Evolutionary conservation across 2,329 filamentous ascomycete genomes (phyloP).

Genomic region (Colletotrichum costaricense): DNA sequence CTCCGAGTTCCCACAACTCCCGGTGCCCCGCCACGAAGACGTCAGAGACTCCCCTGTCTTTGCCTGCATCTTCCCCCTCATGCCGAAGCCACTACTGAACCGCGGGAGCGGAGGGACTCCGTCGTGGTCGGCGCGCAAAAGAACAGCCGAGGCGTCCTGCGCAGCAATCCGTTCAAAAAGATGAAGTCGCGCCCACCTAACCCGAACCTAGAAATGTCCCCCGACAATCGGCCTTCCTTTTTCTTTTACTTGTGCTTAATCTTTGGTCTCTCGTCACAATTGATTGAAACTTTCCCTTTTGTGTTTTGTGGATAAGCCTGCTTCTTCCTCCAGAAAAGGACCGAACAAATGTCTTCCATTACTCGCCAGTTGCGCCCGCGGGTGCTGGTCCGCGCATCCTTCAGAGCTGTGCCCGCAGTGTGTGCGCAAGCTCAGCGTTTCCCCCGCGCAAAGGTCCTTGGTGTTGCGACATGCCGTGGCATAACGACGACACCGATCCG

Average conservation of each 20-base stretch:
- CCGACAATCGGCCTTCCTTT: conserved; percentile 21
- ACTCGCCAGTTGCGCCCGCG: conserved; percentile 28
- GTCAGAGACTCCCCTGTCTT: conserved; percentile 11
- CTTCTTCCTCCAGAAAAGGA: too few species aligned
- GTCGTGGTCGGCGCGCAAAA: conserved; percentile 22
- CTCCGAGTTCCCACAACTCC: neutral
- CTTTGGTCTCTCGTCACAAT: neutral
- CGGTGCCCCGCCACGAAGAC: conserved; percentile 8
- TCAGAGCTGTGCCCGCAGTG: conserved; percentile 2
- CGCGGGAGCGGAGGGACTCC: too few species aligned
- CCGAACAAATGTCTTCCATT: conserved; percentile 18
- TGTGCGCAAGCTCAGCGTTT: conserved; percentile 30
- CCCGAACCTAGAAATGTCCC: conserved; percentile 17
- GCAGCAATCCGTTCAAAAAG: conserved; percentile 25
- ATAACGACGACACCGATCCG: conserved; percentile 8
- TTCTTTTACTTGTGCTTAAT: neutral
- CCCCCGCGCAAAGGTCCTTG: conserved; percentile 20
- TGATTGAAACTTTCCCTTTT: neutral
- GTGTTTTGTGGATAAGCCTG: neutral
- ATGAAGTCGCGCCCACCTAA: conserved; percentile 33
- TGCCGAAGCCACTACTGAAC: neutral
- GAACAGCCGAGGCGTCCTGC: conserved; percentile 20
- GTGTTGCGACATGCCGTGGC: conserved; percentile 19
- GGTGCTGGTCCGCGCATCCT: conserved; percentile 25
- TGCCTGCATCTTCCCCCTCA: neutral